These are phyloP conservation scores for Neospora caninum DNA, from an alignment of 169 alveolate species.

Conservation along the genomic window DNA sequence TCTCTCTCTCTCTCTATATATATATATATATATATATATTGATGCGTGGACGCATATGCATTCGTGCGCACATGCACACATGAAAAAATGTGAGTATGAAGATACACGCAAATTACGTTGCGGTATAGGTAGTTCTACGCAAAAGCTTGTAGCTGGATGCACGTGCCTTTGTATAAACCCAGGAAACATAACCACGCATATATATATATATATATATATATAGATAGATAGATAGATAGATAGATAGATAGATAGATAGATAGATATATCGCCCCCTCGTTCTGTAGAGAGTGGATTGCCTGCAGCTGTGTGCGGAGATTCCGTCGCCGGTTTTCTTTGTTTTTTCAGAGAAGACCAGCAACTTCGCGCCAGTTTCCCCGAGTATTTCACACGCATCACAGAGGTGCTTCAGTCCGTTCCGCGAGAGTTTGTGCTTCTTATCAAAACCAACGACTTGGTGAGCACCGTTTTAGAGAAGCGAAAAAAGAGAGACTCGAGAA, in stretches of 20 bases:
- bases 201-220: background rate
- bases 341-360: conserved; percentile 53
- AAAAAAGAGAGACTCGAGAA: background rate
- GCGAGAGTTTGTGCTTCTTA: conserved; percentile 51
- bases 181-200: background rate
- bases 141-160: background rate
- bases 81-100: background rate
- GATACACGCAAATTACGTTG: background rate
- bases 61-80: background rate
- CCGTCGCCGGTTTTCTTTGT: background rate
- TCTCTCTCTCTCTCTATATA: background rate
- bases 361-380: conserved; percentile 58
- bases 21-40: background rate
- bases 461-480: background rate
- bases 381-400: conserved; percentile 62
- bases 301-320: background rate
- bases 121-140: background rate
- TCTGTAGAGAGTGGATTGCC: no score
- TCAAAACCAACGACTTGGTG: conserved; percentile 64
- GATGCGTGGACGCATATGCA: background rate
- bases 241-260: background rate
- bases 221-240: background rate
- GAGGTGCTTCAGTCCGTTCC: conserved; percentile 64
- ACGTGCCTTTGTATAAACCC: background rate
- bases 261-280: background rate